Evolutionary conservation across 2,329 filamentous ascomycete genomes (phyloP).

Genomic region (Pseudohalonectria lignicola): DNA sequence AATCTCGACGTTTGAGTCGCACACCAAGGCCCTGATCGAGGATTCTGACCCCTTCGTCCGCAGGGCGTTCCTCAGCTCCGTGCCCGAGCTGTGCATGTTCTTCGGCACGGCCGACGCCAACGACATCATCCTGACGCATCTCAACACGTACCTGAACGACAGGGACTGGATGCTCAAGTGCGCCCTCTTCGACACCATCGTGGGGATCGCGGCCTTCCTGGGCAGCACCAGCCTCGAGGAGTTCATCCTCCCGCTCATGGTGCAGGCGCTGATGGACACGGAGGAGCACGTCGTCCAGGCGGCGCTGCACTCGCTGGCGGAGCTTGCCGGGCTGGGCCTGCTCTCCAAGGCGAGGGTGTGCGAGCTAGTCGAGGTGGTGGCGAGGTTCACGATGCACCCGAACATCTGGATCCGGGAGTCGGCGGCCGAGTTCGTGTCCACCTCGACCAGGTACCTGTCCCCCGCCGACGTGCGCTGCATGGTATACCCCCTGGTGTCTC

Average conservation of each 20-base stretch:
- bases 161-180: constrained; percentile 94
- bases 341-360: constrained; percentile 76
- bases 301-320: constrained; percentile 76
- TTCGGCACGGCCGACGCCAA: constrained; percentile 88
- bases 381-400: constrained; percentile 82
- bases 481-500: constrained; percentile 65
- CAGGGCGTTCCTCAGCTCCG: constrained; percentile 81
- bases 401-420: constrained; percentile 94
- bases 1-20: constrained; percentile 71
- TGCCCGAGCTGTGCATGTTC: constrained; percentile 87
- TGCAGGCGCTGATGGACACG: constrained; percentile 83
- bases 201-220: constrained; percentile 83
- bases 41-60: constrained; percentile 79
- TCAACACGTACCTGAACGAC: constrained; percentile 96
- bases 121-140: constrained; percentile 89
- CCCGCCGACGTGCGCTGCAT: constrained; percentile 76
- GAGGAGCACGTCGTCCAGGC: constrained; percentile 93
- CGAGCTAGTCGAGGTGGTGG: constrained; percentile 77
- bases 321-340: constrained; percentile 78
- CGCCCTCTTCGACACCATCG: constrained; percentile 90
- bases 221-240: constrained; percentile 85
- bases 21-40: constrained; percentile 83
- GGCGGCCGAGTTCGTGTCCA: constrained; percentile 70
- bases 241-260: constrained; percentile 91
- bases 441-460: constrained; percentile 64